Conservation (phyloP, 1,139 yeast species). For the Diutina catenulata region DNA sequence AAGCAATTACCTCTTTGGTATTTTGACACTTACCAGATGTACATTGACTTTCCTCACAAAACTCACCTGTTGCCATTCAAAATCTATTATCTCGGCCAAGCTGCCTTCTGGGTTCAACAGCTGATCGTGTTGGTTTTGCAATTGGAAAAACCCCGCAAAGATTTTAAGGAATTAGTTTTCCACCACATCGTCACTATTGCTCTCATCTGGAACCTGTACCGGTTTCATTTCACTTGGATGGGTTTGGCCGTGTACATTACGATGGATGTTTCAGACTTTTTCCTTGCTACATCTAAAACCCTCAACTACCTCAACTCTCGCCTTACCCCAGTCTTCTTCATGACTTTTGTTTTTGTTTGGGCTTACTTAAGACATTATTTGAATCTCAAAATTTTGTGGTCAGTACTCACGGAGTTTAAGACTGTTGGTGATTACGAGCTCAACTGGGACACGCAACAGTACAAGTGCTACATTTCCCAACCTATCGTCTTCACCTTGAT, state of each 20-base stretch:
- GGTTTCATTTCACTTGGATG: slow-evolving; percentile 94
- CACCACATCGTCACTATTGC: slow-evolving; percentile 91
- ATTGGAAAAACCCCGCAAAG: slow-evolving; percentile 91
- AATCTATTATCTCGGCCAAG: slow-evolving; percentile 79
- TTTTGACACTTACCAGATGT: slow-evolving; percentile 76
- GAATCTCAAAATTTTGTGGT: slow-evolving; percentile 72
- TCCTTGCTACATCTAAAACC: slow-evolving; percentile 73
- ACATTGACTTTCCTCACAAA: slow-evolving; percentile 71
- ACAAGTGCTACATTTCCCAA: slow-evolving; percentile 92
- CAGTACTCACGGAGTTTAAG: slow-evolving; percentile 76
- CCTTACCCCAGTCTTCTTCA: slow-evolving; percentile 52
- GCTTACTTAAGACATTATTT: slow-evolving; percentile 79
- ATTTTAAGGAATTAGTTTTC: slow-evolving; percentile 77
- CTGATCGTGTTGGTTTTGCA: slow-evolving; percentile 70
- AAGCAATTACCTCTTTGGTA: slow-evolving; percentile 73
- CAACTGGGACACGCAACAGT: slow-evolving; percentile 87
- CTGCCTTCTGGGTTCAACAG: slow-evolving; percentile 97
- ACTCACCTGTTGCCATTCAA: slow-evolving; percentile 64
- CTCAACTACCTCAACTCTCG: slow-evolving; percentile 70
- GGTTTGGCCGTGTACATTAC: slow-evolving; percentile 86
- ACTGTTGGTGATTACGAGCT: slow-evolving; percentile 74
- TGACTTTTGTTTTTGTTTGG: slow-evolving; percentile 67
- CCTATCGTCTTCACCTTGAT: slow-evolving; percentile 74
- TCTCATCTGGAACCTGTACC: slow-evolving; percentile 79
- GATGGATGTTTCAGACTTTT: slow-evolving; percentile 92